Base-by-base conservation (phyloP, 257 asterid species). In the Solanum microdontum region DNA sequence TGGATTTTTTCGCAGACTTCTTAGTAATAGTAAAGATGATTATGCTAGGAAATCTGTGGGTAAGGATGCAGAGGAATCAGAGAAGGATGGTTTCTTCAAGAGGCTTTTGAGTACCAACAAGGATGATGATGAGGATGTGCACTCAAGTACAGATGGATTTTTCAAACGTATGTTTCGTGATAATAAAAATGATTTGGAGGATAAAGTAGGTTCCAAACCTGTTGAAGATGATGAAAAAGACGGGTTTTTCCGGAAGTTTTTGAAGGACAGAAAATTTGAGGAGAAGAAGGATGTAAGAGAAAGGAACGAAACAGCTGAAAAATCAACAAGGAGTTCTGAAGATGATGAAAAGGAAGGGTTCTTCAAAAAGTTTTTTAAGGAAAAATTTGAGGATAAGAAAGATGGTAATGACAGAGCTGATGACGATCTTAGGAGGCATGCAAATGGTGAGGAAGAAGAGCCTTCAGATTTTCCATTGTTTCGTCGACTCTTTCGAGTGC, bases 281-380 rank as follows among this genome's bases (percentile, higher is more conserved):
- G 97, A 94, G 89, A 94, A 90, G 92, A 95, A 93, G 90, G 98
- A 94, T 76, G 90, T 87, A 80, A 88, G 87, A 92, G 95, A 94
- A 87, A 93, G 85, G 76, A 92, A 90, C 84, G 97, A 92, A 48
- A 89, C 90, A 87, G 90, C 87, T 60, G 98, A 93, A 88, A 92
- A 91, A 90, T 92, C 89, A 87, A 73, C 91, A 74, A 93, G 92
- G 91, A 88, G 84, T 86, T 88, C 91, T 33, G 98, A 95, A 87
- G 97, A 94, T 84, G 94, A 91, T 89, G 98, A 92, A 43, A 94
- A 92, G 90, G 96, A 95, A 83, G 98, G 98, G 75, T 94, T 96
- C 93, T 96, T 96, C 92, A 94, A 89, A 89, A 94, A 94, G 88
- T 48, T 96, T 62, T 94, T 96, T 62, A 96, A 93, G 91, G 98